Evolutionary conservation across 441 rosid genomes (phyloP), one percentile per base, ranked within the genome.

Genomic region (Dalechampia spathulata): DNA sequence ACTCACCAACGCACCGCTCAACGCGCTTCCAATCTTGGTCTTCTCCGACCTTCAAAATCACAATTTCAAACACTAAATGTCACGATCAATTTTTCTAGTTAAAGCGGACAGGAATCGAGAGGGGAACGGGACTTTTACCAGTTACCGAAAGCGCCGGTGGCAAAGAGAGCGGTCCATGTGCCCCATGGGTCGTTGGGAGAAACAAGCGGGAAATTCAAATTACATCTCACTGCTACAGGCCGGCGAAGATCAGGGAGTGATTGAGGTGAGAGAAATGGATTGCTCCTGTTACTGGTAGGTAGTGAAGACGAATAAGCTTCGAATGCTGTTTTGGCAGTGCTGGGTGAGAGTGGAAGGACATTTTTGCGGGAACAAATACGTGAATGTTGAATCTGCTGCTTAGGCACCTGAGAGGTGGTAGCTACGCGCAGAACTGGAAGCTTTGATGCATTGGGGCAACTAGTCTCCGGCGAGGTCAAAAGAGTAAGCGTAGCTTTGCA

Each of bases 91-190:
- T 2, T 28, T 17, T 19, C 0, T 16, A 49, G 9, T 25, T 30
- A 8, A 30, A 30, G 34, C 5, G 1, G 13, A 17, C n/a, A 8
- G 2, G 7, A 20, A 6, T 42, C 3, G 7, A 9, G 15, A 37
- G 20, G 4, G 36, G 12, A 21, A 16, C 26, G 40, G 49, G 22
- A 28, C 14, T 22, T n/a, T 10, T 76, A 85, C 96, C 98, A 91
- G 72, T 87, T 74, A 61, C 98, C 96, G 20, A 87, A 75, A 67
- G 95, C 92, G 23, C 95, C 87, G 23, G 82, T 73, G 49, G 87
- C 82, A 74, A 85, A 87, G 61, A 91, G 89, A 21, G 81, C 77
- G 41, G 95, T 85, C 96, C 95, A 91, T 32, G 71, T 87, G 52
- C 87, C 93, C 98, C 96, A 91, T 50, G 68, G 76, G 55, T 91